phyloP scores from a whole-genome alignment of 768 basidiomycete species.

The Panaeolus cyanescens region DNA sequence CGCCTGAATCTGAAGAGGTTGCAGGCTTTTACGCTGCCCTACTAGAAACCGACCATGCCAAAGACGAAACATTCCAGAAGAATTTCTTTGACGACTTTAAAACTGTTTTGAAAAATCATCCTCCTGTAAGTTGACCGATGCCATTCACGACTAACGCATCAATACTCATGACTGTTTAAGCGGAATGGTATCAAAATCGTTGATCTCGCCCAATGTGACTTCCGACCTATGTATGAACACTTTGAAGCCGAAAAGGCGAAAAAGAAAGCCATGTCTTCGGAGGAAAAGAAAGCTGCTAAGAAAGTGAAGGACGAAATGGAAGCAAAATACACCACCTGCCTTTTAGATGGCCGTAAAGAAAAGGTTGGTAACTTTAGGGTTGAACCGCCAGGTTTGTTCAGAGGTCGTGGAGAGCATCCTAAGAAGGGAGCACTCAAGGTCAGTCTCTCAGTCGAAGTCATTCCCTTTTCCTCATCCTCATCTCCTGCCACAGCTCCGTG shows the following conservation, averaged over 20 bases:
- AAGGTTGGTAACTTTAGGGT: conserved; percentile 98
- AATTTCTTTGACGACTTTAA: conserved; percentile 97
- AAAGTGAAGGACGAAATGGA: conserved; percentile 83
- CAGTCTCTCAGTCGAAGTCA: conserved; percentile 24
- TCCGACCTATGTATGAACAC: conserved; percentile 91
- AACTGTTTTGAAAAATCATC: conserved; percentile 72
- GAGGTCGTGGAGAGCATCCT: conserved; percentile 98
- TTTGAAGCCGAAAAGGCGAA: conserved; percentile 91
- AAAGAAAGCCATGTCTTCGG: conserved; percentile 82
- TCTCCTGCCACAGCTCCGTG: conserved; percentile 60
- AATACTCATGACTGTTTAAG: conserved; percentile 34
- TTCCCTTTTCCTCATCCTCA: conserved; percentile 2
- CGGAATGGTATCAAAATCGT: conserved; percentile 74
- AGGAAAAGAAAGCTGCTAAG: conserved; percentile 92
- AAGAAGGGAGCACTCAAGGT: conserved; percentile 97
- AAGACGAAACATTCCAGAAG: conserved; percentile 85
- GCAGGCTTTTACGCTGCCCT: conserved; percentile 95
- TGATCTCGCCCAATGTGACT: conserved; percentile 84
- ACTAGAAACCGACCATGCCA: conserved; percentile 89
- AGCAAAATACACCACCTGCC: conserved; percentile 79
- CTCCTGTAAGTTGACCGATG: conserved; percentile 63
- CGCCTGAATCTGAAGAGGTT: conserved; percentile 91
- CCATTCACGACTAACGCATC: neutral
- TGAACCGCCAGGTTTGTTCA: conserved; percentile 97
- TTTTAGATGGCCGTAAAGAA: conserved; percentile 96